Evolutionary conservation across 495 filamentous ascomycete genomes (phyloP).

Genomic region (Aspergillus carlsbadensis): DNA sequence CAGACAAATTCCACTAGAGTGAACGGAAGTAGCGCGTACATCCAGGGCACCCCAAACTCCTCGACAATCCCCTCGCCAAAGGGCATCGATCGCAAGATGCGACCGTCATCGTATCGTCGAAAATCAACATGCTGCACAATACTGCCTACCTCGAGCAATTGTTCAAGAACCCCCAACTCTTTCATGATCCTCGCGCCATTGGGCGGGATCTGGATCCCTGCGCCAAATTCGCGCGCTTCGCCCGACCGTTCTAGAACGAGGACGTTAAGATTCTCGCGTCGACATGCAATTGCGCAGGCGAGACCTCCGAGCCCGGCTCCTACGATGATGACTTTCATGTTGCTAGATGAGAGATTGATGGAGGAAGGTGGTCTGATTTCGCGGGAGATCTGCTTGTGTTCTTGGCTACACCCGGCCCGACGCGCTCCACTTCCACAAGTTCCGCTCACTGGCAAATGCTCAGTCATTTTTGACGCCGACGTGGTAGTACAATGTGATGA

Average conservation of each 20-base stretch:
- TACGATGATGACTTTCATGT: slow-evolving; percentile 44
- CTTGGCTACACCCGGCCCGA: neutral
- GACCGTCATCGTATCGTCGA: slow-evolving; percentile 52
- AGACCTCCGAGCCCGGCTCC: slow-evolving; percentile 52
- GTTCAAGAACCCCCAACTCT: slow-evolving; percentile 45
- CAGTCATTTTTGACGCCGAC: neutral
- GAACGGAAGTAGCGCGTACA: slow-evolving; percentile 17
- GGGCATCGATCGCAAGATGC: slow-evolving; percentile 35
- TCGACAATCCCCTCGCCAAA: slow-evolving; percentile 16
- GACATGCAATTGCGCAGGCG: slow-evolving; percentile 55
- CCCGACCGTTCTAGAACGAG: slow-evolving; percentile 55
- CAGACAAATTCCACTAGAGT: neutral
- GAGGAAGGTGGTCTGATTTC: neutral
- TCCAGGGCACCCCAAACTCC: slow-evolving; percentile 25
- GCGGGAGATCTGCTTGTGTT: neutral
- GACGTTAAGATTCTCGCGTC: slow-evolving; percentile 54
- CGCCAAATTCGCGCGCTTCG: slow-evolving; percentile 48
- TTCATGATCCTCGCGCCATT: slow-evolving; percentile 48
- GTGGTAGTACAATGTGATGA: slow-evolving; percentile 25
- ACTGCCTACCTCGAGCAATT: slow-evolving; percentile 39
- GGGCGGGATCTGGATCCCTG: slow-evolving; percentile 55
- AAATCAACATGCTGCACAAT: slow-evolving; percentile 50
- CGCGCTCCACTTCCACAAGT: too few species aligned
- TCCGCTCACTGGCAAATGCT: too few species aligned
- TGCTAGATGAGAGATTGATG: neutral